A percentile compares a stretch with the other conserved stretches of the same genome.
These are phyloP conservation scores for Chionographis japonica DNA, from an alignment of 106 monocot species.

Conservation along the genomic window DNA sequence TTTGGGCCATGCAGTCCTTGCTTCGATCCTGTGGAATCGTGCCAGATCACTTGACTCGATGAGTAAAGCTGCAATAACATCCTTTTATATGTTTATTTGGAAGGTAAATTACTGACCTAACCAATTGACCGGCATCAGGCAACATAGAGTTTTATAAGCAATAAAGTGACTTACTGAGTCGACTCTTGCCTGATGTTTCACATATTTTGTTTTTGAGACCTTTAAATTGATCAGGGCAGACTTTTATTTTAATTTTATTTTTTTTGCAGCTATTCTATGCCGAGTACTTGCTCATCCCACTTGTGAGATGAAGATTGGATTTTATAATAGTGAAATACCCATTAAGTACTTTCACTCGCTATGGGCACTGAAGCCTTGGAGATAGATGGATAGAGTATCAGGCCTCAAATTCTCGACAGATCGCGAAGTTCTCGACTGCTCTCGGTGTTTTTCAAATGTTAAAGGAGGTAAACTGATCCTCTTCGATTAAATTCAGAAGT, in stretches of 20 bases:
- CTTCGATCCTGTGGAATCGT: conserved; percentile 73
- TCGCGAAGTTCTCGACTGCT: no score
- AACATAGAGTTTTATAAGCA: not conserved
- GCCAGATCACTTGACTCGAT: conserved; percentile 57
- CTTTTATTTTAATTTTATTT: not conserved
- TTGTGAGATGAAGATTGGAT: conserved; percentile 52
- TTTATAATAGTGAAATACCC: no score
- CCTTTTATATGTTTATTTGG: conserved; percentile 99
- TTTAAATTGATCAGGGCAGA: no score
- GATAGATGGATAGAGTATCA: no score
- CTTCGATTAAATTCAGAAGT: no score
- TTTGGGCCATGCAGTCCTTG: conserved; percentile 67
- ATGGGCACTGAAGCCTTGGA: no score
- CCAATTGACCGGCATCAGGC: not conserved
- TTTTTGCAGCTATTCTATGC: conserved; percentile 71
- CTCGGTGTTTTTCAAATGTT: no score
- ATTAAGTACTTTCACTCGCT: no score
- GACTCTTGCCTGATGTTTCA: no score
- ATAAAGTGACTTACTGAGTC: not conserved
- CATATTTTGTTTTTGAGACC: no score
- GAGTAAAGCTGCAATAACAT: conserved; percentile 77
- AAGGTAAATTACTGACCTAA: conserved; percentile 44
- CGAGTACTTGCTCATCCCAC: conserved; percentile 86
- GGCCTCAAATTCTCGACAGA: no score
- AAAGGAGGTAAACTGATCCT: no score